These are phyloP conservation scores for Aspergillus egyptiacus DNA, from an alignment of 495 filamentous ascomycete genomes.

Conservation along the genomic window DNA sequence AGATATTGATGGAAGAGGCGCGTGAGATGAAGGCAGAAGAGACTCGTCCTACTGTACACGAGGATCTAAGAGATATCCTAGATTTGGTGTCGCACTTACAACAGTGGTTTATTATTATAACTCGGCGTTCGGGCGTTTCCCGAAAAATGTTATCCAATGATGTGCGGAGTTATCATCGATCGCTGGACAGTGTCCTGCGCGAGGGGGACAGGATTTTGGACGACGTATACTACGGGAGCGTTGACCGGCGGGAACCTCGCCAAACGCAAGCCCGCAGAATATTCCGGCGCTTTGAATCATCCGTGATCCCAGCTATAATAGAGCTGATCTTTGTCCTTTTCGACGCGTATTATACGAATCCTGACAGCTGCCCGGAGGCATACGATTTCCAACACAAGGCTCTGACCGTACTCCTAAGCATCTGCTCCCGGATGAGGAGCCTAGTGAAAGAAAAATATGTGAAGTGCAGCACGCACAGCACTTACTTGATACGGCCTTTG, in stretches of 20 bases:
- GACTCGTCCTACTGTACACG: not conserved
- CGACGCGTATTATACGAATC: constrained; percentile 16
- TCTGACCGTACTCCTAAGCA: constrained; percentile 14
- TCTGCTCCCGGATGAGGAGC: constrained; percentile 11
- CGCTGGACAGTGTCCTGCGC: constrained; percentile 9
- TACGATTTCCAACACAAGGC: constrained; percentile 12
- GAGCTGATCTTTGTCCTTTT: constrained; percentile 18
- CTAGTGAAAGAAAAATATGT: constrained; percentile 2
- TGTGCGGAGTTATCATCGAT: not conserved
- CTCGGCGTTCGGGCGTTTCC: not conserved
- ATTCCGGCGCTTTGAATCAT: constrained; percentile 20
- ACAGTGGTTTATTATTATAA: not conserved
- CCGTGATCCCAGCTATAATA: constrained; percentile 21
- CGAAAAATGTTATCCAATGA: not conserved
- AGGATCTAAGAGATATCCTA: not conserved
- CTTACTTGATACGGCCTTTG: constrained; percentile 1
- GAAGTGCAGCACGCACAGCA: not conserved
- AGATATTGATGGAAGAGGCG: constrained; percentile 2
- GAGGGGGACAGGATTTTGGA: constrained; percentile 8
- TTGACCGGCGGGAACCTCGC: not conserved
- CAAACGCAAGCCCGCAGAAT: not conserved
- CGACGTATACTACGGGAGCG: constrained; percentile 4
- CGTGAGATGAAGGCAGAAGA: not conserved
- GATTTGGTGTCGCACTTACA: not conserved
- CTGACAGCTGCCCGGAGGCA: constrained; percentile 1